Conservation (phyloP, 495 filamentous ascomycete species). For the Aspergillus sparsus region DNA sequence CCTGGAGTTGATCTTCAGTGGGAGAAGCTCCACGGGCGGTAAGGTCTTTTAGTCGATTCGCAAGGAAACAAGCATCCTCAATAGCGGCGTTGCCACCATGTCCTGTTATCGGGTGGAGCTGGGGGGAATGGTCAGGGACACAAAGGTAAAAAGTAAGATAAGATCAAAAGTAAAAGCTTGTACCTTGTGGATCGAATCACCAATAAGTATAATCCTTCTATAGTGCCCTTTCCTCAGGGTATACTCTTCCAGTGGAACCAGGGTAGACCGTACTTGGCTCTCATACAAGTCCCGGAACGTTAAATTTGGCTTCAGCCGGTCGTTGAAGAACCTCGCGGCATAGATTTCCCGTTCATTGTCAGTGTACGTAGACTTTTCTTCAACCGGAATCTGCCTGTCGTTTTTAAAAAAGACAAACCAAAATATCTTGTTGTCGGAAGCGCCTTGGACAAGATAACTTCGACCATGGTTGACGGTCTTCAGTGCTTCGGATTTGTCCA, state of each 20-base stretch:
- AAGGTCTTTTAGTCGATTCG: constrained; percentile 28
- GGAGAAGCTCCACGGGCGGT: neutral
- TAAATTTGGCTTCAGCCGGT: constrained; percentile 28
- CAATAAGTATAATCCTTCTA: constrained; percentile 27
- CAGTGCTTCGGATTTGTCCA: neutral
- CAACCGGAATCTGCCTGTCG: constrained; percentile 13
- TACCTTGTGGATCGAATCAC: constrained; percentile 34
- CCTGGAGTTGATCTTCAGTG: constrained; percentile 2
- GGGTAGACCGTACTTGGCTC: constrained; percentile 21
- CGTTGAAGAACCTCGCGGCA: constrained; percentile 19
- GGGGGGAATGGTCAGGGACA: neutral
- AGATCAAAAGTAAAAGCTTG: no score
- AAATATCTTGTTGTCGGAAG: constrained; percentile 25
- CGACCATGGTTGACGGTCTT: constrained; percentile 18
- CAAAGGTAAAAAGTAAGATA: no score
- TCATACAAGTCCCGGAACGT: constrained; percentile 45
- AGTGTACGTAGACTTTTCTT: constrained; percentile 34
- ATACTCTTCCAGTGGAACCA: constrained; percentile 25
- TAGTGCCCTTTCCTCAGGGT: constrained; percentile 32
- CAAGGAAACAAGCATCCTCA: constrained; percentile 32
- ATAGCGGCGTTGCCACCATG: constrained; percentile 15
- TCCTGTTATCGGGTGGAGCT: constrained; percentile 7
- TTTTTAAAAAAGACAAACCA: constrained; percentile 42
- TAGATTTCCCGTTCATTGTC: constrained; percentile 29
- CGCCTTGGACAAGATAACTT: constrained; percentile 30